These are phyloP conservation scores for Talaromyces funiculosus DNA, from an alignment of 2,329 filamentous ascomycete species.

Conservation along the genomic window DNA sequence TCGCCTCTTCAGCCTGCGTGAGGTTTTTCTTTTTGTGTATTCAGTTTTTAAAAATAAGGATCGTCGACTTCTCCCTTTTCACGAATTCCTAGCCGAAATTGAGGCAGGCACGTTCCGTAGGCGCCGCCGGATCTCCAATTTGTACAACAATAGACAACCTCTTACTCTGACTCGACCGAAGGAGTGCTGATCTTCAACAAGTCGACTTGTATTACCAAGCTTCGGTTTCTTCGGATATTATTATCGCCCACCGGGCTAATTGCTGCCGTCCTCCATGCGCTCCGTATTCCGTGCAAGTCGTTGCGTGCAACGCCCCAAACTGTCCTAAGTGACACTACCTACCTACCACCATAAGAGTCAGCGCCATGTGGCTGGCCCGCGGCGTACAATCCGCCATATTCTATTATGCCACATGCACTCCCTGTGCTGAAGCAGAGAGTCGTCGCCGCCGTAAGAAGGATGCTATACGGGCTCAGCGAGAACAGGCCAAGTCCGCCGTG, in stretches of 20 bases:
- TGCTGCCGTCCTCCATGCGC: conserved; percentile 13
- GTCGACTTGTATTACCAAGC: background rate
- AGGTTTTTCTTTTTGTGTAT: background rate
- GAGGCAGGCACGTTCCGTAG: background rate
- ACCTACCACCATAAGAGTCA: background rate
- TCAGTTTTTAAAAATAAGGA: background rate
- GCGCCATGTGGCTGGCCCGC: conserved; percentile 43
- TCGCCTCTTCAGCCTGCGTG: background rate
- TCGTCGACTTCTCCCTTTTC: background rate
- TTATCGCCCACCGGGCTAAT: background rate
- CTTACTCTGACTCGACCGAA: background rate
- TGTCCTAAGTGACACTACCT: conserved; percentile 8
- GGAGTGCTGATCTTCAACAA: background rate
- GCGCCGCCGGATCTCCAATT: background rate
- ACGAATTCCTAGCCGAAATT: background rate
- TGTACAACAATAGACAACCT: background rate
- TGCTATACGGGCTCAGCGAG: conserved; percentile 61
- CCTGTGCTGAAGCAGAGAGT: conserved; percentile 64
- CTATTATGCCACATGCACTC: conserved; percentile 46
- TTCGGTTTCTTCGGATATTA: background rate
- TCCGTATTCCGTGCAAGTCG: conserved; percentile 9
- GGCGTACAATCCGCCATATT: conserved; percentile 47
- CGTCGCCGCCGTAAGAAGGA: conserved; percentile 65
- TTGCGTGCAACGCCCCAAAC: conserved; percentile 13
- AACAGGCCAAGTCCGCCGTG: conserved; percentile 59